Conservation (phyloP, 2,329 filamentous ascomycete genomes). For the Fusarium illudens region DNA sequence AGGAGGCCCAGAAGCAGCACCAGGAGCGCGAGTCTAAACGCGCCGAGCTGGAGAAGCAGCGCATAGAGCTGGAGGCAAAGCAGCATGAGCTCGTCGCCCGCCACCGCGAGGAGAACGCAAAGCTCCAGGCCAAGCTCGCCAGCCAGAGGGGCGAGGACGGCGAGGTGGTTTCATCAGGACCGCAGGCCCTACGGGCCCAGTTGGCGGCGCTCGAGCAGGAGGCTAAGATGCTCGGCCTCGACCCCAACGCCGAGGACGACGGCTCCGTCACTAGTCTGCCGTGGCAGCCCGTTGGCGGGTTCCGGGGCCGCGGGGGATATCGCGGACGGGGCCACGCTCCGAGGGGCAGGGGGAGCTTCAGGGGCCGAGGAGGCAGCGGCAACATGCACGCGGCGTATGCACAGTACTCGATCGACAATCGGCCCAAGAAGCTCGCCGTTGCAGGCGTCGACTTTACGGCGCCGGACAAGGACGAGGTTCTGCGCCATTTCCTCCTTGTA, state of each 20-base stretch:
- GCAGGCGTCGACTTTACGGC: constrained; percentile 70
- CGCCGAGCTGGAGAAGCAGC: constrained; percentile 68
- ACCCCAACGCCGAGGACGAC: constrained; percentile 62
- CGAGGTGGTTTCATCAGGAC: constrained; percentile 55
- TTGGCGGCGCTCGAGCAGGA: constrained; percentile 78
- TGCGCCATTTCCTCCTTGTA: constrained; percentile 77
- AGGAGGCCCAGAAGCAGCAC: constrained; percentile 74
- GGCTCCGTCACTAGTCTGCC: constrained; percentile 43
- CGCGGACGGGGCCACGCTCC: constrained; percentile 42
- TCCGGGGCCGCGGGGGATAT: constrained; percentile 44
- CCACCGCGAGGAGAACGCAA: constrained; percentile 73
- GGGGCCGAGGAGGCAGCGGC: constrained; percentile 52
- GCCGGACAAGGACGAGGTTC: constrained; percentile 70
- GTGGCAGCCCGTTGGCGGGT: constrained; percentile 42
- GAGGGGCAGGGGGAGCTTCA: constrained; percentile 51
- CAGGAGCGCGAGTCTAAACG: constrained; percentile 71
- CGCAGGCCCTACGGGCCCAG: constrained; percentile 73
- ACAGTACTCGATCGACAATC: constrained; percentile 77
- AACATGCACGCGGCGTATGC: constrained; percentile 65
- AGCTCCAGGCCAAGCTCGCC: constrained; percentile 64
- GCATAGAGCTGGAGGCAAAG: constrained; percentile 71
- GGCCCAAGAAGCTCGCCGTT: constrained; percentile 73
- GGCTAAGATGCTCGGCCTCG: constrained; percentile 73
- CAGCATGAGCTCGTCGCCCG: constrained; percentile 68
- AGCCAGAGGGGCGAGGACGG: constrained; percentile 43